phyloP scores from a whole-genome alignment of 2,329 filamentous ascomycete genomes.

The Colletotrichum melonis region DNA sequence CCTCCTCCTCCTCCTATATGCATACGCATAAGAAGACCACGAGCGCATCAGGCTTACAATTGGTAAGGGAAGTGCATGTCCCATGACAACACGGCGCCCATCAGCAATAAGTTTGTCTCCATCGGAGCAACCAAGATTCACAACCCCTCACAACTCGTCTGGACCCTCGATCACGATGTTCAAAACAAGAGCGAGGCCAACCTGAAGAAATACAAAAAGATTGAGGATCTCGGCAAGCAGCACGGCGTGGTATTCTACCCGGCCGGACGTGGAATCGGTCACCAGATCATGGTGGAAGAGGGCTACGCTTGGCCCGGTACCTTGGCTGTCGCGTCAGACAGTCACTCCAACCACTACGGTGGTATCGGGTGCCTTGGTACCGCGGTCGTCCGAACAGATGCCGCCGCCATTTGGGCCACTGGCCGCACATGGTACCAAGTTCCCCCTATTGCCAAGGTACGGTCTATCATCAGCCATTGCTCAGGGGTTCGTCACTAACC shows the following conservation, averaged over 20 bases:
- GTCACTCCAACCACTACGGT: conserved; percentile 86
- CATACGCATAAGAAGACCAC: background rate
- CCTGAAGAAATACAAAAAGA: conserved; percentile 83
- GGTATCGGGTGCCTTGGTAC: conserved; percentile 82
- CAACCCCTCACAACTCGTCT: conserved; percentile 79
- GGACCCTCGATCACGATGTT: conserved; percentile 89
- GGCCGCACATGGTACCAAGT: conserved; percentile 89
- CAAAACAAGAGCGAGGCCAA: conserved; percentile 85
- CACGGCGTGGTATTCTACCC: conserved; percentile 84
- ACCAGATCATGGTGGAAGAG: conserved; percentile 93
- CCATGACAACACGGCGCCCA: conserved; percentile 85
- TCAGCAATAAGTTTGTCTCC: conserved; percentile 80
- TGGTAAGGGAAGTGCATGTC: conserved; percentile 72
- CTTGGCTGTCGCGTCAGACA: conserved; percentile 81
- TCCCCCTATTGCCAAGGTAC: conserved; percentile 77
- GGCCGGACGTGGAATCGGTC: conserved; percentile 82
- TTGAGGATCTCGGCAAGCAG: conserved; percentile 82
- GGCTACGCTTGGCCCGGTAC: conserved; percentile 87
- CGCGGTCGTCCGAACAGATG: conserved; percentile 88
- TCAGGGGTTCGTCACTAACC: background rate
- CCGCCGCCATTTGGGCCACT: conserved; percentile 87
- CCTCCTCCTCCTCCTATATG: background rate
- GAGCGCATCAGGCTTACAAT: background rate
- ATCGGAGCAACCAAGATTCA: conserved; percentile 82
- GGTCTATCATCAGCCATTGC: background rate